phyloP scores from a whole-genome alignment of 805 yeast genomes.

The Spencermartinsiella europaea region DNA sequence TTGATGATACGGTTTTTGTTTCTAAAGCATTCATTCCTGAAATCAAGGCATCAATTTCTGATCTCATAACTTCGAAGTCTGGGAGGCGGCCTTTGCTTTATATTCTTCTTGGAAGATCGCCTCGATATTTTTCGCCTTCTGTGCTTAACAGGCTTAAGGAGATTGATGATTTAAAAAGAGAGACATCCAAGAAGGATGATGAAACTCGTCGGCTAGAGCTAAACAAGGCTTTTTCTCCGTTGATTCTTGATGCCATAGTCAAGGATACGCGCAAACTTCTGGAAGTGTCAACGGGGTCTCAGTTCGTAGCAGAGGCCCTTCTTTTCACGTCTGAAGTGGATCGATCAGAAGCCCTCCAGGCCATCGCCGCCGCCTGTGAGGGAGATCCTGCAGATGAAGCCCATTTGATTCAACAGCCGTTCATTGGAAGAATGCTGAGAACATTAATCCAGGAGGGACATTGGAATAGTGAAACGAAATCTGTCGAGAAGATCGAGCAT shows the following conservation, averaged over 20 bases:
- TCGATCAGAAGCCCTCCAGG: conserved; percentile 41
- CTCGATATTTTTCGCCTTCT: conserved; percentile 73
- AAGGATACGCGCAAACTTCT: conserved; percentile 50
- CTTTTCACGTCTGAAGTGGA: conserved; percentile 48
- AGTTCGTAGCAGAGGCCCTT: conserved; percentile 71
- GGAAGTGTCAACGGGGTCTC: conserved; percentile 74
- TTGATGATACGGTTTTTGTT: conserved; percentile 87
- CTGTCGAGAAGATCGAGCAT: conserved; percentile 39
- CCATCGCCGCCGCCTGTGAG: conserved; percentile 45
- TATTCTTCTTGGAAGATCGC: conserved; percentile 70
- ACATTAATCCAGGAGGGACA: conserved; percentile 80
- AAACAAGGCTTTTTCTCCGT: conserved; percentile 57
- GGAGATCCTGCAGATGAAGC: conserved; percentile 64
- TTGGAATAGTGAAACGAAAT: conserved; percentile 64
- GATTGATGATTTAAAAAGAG: conserved; percentile 56
- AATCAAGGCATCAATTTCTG: conserved; percentile 43
- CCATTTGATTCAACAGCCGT: conserved; percentile 63
- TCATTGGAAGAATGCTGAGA: conserved; percentile 67
- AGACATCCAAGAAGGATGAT: conserved; percentile 82
- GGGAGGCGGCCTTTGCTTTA: conserved; percentile 88
- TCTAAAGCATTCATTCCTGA: conserved; percentile 66
- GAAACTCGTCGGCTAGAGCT: conserved; percentile 70
- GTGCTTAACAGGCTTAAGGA: conserved; percentile 52
- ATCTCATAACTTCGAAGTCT: conserved; percentile 61
- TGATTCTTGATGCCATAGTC: conserved; percentile 51